Conservation (phyloP, 2,329 filamentous ascomycete species). For the Hymenoscyphus albidus region DNA sequence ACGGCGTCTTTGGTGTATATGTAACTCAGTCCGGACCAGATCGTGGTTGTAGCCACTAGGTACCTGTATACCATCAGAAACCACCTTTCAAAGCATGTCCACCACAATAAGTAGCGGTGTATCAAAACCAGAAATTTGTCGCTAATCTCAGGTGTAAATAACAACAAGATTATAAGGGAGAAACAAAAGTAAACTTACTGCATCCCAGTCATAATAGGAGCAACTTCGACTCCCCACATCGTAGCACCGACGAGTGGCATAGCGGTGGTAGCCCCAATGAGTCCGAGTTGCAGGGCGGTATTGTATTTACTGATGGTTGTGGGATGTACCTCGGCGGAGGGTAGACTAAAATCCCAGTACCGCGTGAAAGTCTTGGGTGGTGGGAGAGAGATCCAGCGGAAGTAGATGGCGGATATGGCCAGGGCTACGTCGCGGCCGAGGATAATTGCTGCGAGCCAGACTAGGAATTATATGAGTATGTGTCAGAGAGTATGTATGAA, state of each 20-base stretch:
- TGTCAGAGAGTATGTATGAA: neutral
- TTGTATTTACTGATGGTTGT: constrained; percentile 88
- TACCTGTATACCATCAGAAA: constrained; percentile 47
- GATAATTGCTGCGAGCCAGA: constrained; percentile 87
- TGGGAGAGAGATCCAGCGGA: constrained; percentile 90
- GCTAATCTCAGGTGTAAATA: neutral
- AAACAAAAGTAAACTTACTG: constrained; percentile 50
- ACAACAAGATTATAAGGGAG: neutral
- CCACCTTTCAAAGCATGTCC: too few relatives aligned
- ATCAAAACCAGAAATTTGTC: too few relatives aligned
- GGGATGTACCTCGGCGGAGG: constrained; percentile 77
- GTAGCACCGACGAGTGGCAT: constrained; percentile 55
- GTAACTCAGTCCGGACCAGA: constrained; percentile 94
- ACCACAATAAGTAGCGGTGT: too few relatives aligned
- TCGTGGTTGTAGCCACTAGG: constrained; percentile 79
- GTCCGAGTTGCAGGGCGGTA: constrained; percentile 81
- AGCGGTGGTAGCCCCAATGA: constrained; percentile 81
- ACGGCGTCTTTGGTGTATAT: constrained; percentile 87
- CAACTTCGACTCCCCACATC: constrained; percentile 52
- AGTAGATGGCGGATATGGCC: constrained; percentile 85
- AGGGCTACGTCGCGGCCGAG: constrained; percentile 83
- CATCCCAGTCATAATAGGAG: constrained; percentile 53
- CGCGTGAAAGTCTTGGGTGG: constrained; percentile 86
- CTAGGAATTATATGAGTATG: constrained; percentile 38
- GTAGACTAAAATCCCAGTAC: constrained; percentile 97